phyloP scores from a whole-genome alignment of 495 filamentous ascomycete species.

The Lasiosphaeriaceae sp. region DNA sequence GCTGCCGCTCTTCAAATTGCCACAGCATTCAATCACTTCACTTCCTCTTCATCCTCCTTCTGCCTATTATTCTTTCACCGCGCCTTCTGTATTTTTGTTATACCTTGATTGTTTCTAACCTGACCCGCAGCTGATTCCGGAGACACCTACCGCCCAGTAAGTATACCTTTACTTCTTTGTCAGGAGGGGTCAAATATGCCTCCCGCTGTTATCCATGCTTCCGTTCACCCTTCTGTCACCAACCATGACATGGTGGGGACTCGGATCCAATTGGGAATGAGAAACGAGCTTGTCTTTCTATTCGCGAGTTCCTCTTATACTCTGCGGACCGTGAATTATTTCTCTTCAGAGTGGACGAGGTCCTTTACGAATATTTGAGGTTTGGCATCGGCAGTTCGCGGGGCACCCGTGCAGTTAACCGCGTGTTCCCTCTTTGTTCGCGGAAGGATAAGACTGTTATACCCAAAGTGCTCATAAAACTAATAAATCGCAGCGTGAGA shows the following conservation, averaged over 20 bases:
- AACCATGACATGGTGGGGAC: too few species aligned
- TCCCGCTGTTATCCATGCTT: not conserved
- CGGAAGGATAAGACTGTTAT: too few species aligned
- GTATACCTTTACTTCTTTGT: conserved; percentile 18
- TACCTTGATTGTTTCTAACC: conserved; percentile 34
- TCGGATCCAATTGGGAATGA: too few species aligned
- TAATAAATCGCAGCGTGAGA: conserved; percentile 73
- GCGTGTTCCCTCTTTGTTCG: too few species aligned
- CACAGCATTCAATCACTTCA: conserved; percentile 27
- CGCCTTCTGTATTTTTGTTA: conserved; percentile 10
- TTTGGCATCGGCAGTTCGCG: too few species aligned
- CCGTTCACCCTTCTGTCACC: not conserved
- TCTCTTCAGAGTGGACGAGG: not conserved
- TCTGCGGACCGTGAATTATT: not conserved
- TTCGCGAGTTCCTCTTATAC: not conserved
- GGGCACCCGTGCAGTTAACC: too few species aligned
- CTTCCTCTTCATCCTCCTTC: conserved; percentile 16
- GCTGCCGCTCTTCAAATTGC: conserved; percentile 30
- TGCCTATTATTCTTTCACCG: conserved; percentile 13
- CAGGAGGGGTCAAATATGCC: not conserved
- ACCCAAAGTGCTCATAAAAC: conserved; percentile 15
- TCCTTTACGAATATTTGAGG: not conserved
- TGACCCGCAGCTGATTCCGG: conserved; percentile 45
- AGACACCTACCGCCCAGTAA: conserved; percentile 52
- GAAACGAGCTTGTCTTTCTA: too few species aligned